phyloP scores from a whole-genome alignment of 1,284 basidiomycete genomes.

The Testicularia cyperi region DNA sequence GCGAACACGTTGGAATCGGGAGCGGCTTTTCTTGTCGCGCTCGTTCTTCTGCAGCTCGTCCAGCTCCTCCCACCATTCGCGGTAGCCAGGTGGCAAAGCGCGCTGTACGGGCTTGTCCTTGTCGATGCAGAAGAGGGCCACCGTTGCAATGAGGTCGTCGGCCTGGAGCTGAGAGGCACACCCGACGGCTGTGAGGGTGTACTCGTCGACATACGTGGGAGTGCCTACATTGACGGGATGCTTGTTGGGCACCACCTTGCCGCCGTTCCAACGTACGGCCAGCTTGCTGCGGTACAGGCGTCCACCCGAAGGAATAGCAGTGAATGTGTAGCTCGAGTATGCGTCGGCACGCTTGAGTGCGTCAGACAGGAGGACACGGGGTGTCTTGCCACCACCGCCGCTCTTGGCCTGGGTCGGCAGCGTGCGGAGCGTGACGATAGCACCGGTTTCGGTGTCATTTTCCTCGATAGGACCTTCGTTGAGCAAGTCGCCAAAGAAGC shows the following conservation, averaged over 20 bases:
- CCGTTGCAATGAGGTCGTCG: constrained; percentile 83
- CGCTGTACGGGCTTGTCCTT: constrained; percentile 58
- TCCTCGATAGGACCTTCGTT: constrained; percentile 76
- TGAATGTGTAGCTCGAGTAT: constrained; percentile 74
- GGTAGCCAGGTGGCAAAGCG: constrained; percentile 74
- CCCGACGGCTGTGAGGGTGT: constrained; percentile 81
- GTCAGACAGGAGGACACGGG: constrained; percentile 50
- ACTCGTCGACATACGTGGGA: constrained; percentile 66
- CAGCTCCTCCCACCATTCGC: constrained; percentile 91
- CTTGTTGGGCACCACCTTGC: constrained; percentile 44
- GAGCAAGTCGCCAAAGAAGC: constrained; percentile 75
- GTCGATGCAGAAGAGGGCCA: constrained; percentile 70
- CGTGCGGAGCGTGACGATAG: constrained; percentile 23
- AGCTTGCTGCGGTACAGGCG: constrained; percentile 46
- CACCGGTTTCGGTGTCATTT: constrained; percentile 57
- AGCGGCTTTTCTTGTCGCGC: constrained; percentile 71
- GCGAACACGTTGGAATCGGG: constrained; percentile 64
- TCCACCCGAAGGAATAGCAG: constrained; percentile 35
- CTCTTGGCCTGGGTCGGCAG: constrained; percentile 47
- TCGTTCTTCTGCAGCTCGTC: constrained; percentile 69
- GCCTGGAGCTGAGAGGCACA: constrained; percentile 78
- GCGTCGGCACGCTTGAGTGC: constrained; percentile 65
- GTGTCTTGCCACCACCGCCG: constrained; percentile 46
- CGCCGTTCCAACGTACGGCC: constrained; percentile 50
- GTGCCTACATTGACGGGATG: constrained; percentile 62